Conservation (phyloP, 257 asterid genomes). For the Knoxia roxburghii region DNA sequence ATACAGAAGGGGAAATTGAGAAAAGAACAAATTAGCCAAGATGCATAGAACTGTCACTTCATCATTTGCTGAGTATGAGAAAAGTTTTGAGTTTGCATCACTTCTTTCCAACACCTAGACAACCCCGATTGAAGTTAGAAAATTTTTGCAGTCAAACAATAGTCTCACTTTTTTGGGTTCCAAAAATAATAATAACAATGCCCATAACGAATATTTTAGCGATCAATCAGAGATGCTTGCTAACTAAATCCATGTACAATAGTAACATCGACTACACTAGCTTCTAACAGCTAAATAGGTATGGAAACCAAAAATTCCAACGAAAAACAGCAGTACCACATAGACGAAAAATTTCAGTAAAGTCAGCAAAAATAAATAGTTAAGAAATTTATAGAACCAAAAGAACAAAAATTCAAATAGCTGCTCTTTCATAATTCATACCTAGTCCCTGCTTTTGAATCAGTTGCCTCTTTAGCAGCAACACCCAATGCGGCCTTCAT, state of each 20-base stretch:
- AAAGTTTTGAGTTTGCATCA: neutral
- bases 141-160: neutral
- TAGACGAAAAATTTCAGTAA: neutral
- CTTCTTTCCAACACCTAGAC: neutral
- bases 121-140: neutral
- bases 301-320: neutral
- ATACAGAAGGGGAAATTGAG: neutral
- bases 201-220: neutral
- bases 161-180: neutral
- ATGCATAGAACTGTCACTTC: neutral
- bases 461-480: conserved; percentile 25
- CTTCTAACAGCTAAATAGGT: neutral
- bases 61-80: neutral
- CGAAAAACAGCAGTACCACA: neutral
- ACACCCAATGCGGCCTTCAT: conserved; percentile 29
- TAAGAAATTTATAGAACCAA: neutral
- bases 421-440: conserved; percentile 6
- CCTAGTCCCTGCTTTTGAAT: conserved; percentile 31
- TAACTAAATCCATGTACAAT: neutral
- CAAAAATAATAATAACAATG: too few species aligned
- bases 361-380: neutral
- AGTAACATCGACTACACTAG: neutral
- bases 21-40: too few species aligned
- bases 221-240: neutral
- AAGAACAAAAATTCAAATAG: conserved; percentile 5